Evolutionary conservation across 2,329 filamentous ascomycete genomes (phyloP), one percentile per base, ranked within the genome.

Genomic region (Fusarium sororula): DNA sequence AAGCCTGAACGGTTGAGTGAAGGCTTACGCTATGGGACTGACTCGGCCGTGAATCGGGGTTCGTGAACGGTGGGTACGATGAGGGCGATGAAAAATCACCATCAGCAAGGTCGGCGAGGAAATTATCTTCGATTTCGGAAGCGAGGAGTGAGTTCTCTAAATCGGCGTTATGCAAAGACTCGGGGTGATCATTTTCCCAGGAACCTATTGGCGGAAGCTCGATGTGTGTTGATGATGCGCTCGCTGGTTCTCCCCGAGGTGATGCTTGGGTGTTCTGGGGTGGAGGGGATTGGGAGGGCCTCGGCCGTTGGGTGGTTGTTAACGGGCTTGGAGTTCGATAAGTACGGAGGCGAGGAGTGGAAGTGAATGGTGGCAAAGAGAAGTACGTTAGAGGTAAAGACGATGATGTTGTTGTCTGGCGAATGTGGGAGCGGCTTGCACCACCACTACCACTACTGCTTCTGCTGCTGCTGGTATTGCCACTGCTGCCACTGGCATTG

Each of bases 11-110:
- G 47, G 68, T 50, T 53, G 70, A 63, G 26, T 58, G 54, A 44
- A 72, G 66, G 51, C 50, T 66, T 62, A 62, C 56, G 60, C 57
- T 37, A 26, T 69, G 68, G 37, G 22, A 35, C 50, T 66, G 70
- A 39, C 41, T 73, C 26, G 61, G 74, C 30, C 55, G 75, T 63
- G 65, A 57, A 61, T 55, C 60, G 24, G 65, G 41, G 58, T 67
- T 64, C 20, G 68, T 73, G 66, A 83, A 80, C 44, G 78, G 71
- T 10, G 81, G 80, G 56, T 83, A 83, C 20, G 72, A 78, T 26
- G 82, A 83, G 28, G 82, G 82, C 6, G 82, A 83, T 15, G 81
- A 83, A 60, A 82, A 82, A 20, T 81, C 77, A 57, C 66, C 67
- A 44, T 79, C 77, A 45, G 74, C 68, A 32, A 83, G 61, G n/a